A percentile compares a stretch with the other conserved stretches of the same genome.
phyloP scores from a whole-genome alignment of 306 rosid species.

The Vigna reflexopilosa region DNA sequence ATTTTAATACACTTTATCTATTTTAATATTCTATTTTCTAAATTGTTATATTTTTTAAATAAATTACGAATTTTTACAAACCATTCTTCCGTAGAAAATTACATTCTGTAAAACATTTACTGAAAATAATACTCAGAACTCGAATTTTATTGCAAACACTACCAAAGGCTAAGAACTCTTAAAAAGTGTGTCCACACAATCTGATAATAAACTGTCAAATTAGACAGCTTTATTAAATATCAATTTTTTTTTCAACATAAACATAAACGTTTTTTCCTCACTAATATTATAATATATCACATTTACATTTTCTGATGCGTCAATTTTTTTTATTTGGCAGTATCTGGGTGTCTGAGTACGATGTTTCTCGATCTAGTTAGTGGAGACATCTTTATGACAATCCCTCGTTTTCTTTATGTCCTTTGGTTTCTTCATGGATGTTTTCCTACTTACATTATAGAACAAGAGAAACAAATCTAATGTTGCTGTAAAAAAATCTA shows the following conservation, averaged over 20 bases:
- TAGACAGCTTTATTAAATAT: not conserved
- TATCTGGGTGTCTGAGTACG: not conserved
- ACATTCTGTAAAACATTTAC: too few species aligned
- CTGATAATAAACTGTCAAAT: not conserved
- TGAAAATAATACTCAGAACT: too few species aligned
- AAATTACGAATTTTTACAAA: too few species aligned
- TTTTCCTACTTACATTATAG: not conserved
- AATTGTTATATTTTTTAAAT: too few species aligned
- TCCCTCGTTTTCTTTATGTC: not conserved
- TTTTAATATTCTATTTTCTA: too few species aligned
- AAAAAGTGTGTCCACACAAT: too few species aligned
- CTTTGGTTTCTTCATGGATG: not conserved
- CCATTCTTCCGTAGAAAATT: too few species aligned
- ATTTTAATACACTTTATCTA: too few species aligned
- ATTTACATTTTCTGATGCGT: not conserved
- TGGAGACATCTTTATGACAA: not conserved
- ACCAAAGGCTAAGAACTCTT: too few species aligned
- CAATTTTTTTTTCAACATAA: not conserved
- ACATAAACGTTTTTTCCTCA: not conserved
- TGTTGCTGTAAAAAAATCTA: not conserved
- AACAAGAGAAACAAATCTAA: not conserved
- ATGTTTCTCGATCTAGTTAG: too few species aligned
- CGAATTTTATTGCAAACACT: too few species aligned
- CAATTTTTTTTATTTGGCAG: not conserved
- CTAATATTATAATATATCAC: not conserved